These are phyloP conservation scores for Dictyostelium firmibasis DNA, from an alignment of 78 protist species.

Conservation along the genomic window DNA sequence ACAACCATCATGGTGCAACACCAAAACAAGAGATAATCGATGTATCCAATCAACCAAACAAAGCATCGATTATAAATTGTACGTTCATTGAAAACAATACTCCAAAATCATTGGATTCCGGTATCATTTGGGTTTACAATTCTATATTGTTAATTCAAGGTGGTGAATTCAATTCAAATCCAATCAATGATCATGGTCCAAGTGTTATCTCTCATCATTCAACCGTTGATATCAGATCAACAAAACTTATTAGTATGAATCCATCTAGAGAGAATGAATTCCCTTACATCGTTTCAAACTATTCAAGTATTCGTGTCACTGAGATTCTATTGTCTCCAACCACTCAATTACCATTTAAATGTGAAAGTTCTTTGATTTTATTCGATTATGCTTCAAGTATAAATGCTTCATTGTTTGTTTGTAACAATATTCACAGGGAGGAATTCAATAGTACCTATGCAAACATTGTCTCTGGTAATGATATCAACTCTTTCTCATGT, in stretches of 20 bases:
- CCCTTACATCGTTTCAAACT: background rate
- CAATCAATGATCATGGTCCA: slow-evolving; percentile 6
- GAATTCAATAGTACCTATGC: background rate
- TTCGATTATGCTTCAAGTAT: background rate
- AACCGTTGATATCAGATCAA: background rate
- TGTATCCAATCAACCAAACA: background rate
- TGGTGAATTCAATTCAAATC: background rate
- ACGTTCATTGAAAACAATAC: background rate
- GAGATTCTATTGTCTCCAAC: background rate
- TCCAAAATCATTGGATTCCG: background rate
- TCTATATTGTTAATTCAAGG: background rate
- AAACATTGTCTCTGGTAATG: background rate
- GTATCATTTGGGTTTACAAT: background rate
- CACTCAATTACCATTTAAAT: background rate
- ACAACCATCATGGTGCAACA: background rate
- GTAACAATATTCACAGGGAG: background rate
- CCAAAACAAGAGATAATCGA: background rate
- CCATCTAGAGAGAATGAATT: background rate
- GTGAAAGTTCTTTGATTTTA: background rate
- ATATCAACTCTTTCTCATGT: background rate
- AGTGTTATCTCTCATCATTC: background rate
- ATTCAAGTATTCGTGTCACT: background rate
- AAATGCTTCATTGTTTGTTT: background rate
- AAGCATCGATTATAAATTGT: background rate
- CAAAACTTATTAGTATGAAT: background rate